Base-by-base conservation (phyloP, 148 eudicot genomes). In the Fagopyrum homotropicum region DNA sequence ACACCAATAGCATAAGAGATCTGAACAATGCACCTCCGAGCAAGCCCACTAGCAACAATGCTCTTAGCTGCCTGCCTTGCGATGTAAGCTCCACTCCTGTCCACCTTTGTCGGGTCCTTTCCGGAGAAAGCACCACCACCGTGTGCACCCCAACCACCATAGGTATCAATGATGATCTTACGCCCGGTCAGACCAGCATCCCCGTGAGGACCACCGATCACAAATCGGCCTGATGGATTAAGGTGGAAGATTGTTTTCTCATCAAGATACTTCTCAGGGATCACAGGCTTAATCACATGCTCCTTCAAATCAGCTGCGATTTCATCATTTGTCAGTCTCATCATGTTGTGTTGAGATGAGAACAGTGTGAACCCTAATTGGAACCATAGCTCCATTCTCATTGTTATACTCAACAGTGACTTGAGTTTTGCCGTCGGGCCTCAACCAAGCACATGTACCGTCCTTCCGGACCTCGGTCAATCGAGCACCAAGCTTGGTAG, bases 141-240 rank as follows among this genome's bases (percentile, higher is more conserved):
- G 3, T 35, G 40, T 35, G 40, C 40, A 35, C 40, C 40, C 40
- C 40, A 35, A 35, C 40, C 40, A 35, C 40, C 40, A 35, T 35
- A 35, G 3, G 40, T 35, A 35, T 35, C 40, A 35, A 35, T 35
- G 3, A 35, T 84, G 82, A 84, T 84, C 84, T 84, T 84, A 74
- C 86, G 86, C 10, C 86, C 86, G 1, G 86, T 84, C 69, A 84
- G 82, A 74, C 86, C 86, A 19, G 84, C 86, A 15, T 84, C 86
- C 52, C 86, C 86, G 16, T 84, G 86, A 47, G 86, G 86, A 35
- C 86, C 86, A 71, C 86, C 86, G 6, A 84, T 84, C 51, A 84
- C 86, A 19, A 84, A 84, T 15, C 86, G 84, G 61, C 86, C 86
- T 17, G 86, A 84, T 56, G 86, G 86, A 79, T 84, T 84, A 45